Evolutionary conservation across 441 rosid genomes (phyloP), one percentile per base, ranked within the genome.

Genomic region (Pelargonium citronellum): DNA sequence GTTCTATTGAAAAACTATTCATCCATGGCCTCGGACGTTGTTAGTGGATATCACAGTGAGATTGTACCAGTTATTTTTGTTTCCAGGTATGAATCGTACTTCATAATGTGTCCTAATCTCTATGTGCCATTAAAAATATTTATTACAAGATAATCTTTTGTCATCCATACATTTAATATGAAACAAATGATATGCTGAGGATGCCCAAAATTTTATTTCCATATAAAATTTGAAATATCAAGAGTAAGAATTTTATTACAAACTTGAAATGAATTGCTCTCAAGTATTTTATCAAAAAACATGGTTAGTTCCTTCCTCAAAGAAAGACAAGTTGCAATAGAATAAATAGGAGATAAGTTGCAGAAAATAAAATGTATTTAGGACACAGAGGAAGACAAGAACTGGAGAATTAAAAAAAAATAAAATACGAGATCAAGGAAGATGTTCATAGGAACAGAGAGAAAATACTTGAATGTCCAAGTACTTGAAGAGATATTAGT

Each of bases 1-100:
- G 77, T 89, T 77, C 86, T 95, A 71, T 74, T 95, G 77, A 95
- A 87, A 84, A 88, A 89, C 81, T 92, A 83, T 83, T 83, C 85
- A 61, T 89, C 97, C 27, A 67, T 76, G 70, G 97, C 99, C 66
- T 81, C 89, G 71, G 99, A 92, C 83, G 84, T 90, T 71, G 69
- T 87, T 72, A 86, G 89, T 49, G 85, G 95, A 73, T 83, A 92
- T 81, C 88, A 90, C 73, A 80, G 86, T 7, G 86, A 79, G 67
- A 81, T 85, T 71, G 64, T 90, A 80, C 99, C 99, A 13, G 89
- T 85, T 66, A 80, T 95, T 77, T 95, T 87, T 80, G 73, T 92
- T 69, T 89, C 96, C 80, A 95, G 99, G 99, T 95, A 65, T 73
- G 79, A 60, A 78, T 73, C 69, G 19, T 0, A 12, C 11, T 9